A percentile compares a stretch with the other conserved stretches of the same genome.
phyloP scores from a whole-genome alignment of 257 asterid species.

The Leptodermis oblonga region DNA sequence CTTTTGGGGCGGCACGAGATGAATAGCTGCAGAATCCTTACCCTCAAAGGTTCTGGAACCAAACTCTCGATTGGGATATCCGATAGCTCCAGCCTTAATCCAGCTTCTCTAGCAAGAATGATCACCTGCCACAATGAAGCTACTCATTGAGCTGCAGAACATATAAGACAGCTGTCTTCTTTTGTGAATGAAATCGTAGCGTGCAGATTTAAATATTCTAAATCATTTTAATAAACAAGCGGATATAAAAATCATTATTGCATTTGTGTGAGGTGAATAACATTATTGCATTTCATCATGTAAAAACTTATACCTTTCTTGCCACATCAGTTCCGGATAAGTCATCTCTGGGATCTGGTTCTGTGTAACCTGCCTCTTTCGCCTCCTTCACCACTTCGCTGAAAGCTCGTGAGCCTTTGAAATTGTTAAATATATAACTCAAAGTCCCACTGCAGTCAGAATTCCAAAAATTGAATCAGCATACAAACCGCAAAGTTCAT shows the following conservation, averaged over 20 bases:
- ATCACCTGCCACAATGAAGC: constrained; percentile 59
- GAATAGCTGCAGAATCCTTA: constrained; percentile 18
- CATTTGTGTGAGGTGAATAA: neutral
- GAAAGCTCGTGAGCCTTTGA: constrained; percentile 54
- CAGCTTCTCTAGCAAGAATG: constrained; percentile 94
- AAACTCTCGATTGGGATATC: constrained; percentile 79
- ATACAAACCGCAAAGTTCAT: constrained; percentile 10
- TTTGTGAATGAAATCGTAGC: neutral
- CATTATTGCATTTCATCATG: neutral
- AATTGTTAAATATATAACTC: constrained; percentile 94
- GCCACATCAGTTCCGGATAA: constrained; percentile 98
- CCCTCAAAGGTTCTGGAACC: constrained; percentile 86
- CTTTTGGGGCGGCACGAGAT: neutral
- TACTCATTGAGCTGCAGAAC: constrained; percentile 4
- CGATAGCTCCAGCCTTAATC: constrained; percentile 77
- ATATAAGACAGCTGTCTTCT: neutral
- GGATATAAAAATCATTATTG: neutral
- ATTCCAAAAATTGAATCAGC: constrained; percentile 16
- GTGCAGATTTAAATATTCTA: neutral
- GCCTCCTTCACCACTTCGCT: constrained; percentile 96
- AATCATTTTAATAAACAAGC: neutral
- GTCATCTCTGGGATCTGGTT: constrained; percentile 99
- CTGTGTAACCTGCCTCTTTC: constrained; percentile 94
- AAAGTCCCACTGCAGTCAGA: constrained; percentile 78
- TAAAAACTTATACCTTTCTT: constrained; percentile 61